These are phyloP conservation scores for Oryza nivara DNA, from an alignment of 176 grass and related monocot species.

Conservation along the genomic window DNA sequence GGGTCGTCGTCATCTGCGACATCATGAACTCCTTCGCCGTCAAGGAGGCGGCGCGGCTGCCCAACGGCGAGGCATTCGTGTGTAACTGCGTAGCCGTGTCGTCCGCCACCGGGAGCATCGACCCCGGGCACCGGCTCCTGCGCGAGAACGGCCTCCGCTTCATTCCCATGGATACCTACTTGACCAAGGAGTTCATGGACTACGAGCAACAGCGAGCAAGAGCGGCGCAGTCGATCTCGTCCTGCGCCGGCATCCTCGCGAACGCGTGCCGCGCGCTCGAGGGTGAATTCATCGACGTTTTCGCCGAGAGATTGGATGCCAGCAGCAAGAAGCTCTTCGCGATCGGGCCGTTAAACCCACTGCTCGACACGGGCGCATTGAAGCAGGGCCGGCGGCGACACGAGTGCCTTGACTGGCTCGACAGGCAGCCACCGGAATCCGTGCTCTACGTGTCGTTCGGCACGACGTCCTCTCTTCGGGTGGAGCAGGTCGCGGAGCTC, in stretches of 20 bases:
- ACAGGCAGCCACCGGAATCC: conserved; percentile 37
- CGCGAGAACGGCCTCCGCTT: not conserved
- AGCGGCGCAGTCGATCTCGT: not conserved
- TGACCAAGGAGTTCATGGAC: conserved; percentile 10
- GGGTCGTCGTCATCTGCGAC: conserved; percentile 50
- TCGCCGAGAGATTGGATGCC: not conserved
- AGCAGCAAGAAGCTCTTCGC: conserved; percentile 38
- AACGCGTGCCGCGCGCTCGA: conserved; percentile 33
- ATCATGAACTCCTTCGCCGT: conserved; percentile 38
- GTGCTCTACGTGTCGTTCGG: conserved; percentile 70
- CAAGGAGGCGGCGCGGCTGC: conserved; percentile 12
- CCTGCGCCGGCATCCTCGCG: not conserved
- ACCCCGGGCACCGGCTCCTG: conserved; percentile 15
- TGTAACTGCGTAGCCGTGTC: conserved; percentile 36
- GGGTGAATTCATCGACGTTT: conserved; percentile 41
- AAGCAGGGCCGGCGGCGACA: not conserved
- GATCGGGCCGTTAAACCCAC: conserved; percentile 52
- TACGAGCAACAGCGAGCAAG: not conserved
- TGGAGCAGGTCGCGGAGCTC: conserved; percentile 44
- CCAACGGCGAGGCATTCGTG: conserved; percentile 55
- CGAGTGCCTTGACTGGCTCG: conserved; percentile 43
- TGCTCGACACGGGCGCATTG: not conserved
- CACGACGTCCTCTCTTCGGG: conserved; percentile 29
- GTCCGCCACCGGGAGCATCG: conserved; percentile 19
- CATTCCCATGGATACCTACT: not conserved